Evolutionary conservation across 2,329 filamentous ascomycete genomes (phyloP).

Genomic region (Fusarium sp.): DNA sequence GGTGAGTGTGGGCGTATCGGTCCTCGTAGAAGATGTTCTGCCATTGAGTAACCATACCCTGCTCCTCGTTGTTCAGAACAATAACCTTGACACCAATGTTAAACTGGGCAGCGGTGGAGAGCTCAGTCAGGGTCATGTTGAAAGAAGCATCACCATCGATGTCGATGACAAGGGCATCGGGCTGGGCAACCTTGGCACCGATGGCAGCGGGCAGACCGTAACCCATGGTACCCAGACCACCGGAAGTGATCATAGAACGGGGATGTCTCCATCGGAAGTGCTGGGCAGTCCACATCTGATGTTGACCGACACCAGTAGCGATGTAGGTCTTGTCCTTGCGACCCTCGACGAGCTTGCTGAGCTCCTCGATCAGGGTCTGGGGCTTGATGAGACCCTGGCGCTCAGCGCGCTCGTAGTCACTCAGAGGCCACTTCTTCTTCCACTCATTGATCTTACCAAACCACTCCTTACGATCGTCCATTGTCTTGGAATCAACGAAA

Average conservation of each 20-base stretch:
- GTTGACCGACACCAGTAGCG: conserved; percentile 93
- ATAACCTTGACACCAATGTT: conserved; percentile 97
- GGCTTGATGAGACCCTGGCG: conserved; percentile 89
- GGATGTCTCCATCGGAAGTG: conserved; percentile 96
- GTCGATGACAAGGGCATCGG: conserved; percentile 88
- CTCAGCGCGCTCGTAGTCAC: conserved; percentile 81
- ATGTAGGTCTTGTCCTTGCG: conserved; percentile 90
- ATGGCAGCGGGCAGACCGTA: conserved; percentile 95
- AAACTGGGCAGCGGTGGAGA: conserved; percentile 93
- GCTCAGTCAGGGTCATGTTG: conserved; percentile 97
- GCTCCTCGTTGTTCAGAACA: conserved; percentile 95
- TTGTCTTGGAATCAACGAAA: conserved; percentile 70
- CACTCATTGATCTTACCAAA: conserved; percentile 89
- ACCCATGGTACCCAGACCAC: conserved; percentile 89
- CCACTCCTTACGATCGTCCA: conserved; percentile 82
- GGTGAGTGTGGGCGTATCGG: conserved; percentile 91
- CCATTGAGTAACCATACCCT: conserved; percentile 99
- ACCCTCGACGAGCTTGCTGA: conserved; percentile 79
- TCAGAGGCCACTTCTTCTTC: conserved; percentile 92
- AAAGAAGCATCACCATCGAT: conserved; percentile 99
- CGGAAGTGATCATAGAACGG: conserved; percentile 94
- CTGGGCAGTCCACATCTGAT: conserved; percentile 99
- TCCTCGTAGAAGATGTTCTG: conserved; percentile 98
- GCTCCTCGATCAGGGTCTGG: conserved; percentile 89
- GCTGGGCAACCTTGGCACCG: conserved; percentile 85